phyloP scores from a whole-genome alignment of 2,329 filamentous ascomycete genomes.

The Penicillium brasilianum region DNA sequence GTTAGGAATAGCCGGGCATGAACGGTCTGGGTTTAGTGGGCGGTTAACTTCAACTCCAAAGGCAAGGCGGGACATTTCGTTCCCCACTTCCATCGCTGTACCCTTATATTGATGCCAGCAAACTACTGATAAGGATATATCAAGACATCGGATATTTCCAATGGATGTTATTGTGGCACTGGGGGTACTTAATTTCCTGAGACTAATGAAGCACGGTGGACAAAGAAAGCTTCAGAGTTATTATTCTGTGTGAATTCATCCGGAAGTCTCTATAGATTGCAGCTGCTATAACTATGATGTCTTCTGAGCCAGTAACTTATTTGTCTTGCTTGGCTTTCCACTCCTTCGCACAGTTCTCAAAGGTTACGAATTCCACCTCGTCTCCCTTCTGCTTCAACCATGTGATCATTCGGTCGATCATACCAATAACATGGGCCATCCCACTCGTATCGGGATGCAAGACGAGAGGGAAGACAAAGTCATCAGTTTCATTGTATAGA shows the following conservation, averaged over 20 bases:
- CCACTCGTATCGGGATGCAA: slow-evolving; percentile 65
- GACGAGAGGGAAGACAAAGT: slow-evolving; percentile 56
- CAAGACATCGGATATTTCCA: not conserved
- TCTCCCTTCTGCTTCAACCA: slow-evolving; percentile 54
- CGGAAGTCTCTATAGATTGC: not conserved
- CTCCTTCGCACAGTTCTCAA: slow-evolving; percentile 38
- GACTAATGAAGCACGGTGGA: not conserved
- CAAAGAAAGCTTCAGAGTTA: not conserved
- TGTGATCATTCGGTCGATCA: slow-evolving; percentile 58
- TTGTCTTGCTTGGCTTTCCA: slow-evolving; percentile 30
- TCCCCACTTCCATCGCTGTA: not conserved
- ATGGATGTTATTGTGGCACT: not conserved
- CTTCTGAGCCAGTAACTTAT: not conserved
- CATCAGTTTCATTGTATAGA: slow-evolving; percentile 53
- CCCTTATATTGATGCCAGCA: not conserved
- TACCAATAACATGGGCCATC: slow-evolving; percentile 65
- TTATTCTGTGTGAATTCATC: not conserved
- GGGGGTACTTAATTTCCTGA: not conserved
- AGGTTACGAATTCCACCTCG: slow-evolving; percentile 40
- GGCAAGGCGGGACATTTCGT: not conserved
- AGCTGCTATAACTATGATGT: too few species aligned
- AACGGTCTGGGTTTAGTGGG: slow-evolving; percentile 3
- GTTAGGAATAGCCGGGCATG: slow-evolving; percentile 32
- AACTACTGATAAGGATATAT: not conserved
- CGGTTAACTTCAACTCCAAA: not conserved